Evolutionary conservation across 768 basidiomycete genomes (phyloP).

Genomic region (Leccinellum albellum): DNA sequence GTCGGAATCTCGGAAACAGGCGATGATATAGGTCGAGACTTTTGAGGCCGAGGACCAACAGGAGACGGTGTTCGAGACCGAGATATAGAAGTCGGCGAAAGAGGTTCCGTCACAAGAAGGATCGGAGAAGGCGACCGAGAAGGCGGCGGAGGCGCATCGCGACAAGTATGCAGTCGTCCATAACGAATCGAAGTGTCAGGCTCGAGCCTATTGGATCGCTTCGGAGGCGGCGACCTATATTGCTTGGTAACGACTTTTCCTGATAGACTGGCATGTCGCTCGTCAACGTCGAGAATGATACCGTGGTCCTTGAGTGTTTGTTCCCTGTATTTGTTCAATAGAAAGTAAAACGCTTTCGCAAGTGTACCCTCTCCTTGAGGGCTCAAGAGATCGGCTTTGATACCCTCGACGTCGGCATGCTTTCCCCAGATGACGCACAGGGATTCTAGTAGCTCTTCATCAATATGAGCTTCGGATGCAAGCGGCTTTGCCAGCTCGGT

Average conservation of each 20-base stretch:
- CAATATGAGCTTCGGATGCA: conserved; percentile 63
- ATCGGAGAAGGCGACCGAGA: conserved; percentile 30
- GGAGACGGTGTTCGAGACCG: conserved; percentile 47
- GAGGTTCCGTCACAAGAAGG: conserved; percentile 2
- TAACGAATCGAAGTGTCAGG: conserved; percentile 8
- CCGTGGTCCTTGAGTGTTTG: conserved; percentile 53
- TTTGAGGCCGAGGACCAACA: conserved; percentile 45
- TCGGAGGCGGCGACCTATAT: conserved; percentile 40
- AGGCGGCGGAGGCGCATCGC: conserved; percentile 27
- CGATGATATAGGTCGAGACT: conserved; percentile 28
- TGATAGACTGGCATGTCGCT: conserved; percentile 8
- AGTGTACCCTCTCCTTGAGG: conserved; percentile 67
- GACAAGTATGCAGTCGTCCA: conserved; percentile 21
- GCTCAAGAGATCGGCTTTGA: conserved; percentile 64
- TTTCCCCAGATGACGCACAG: conserved; percentile 82
- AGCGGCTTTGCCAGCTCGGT: conserved; percentile 69
- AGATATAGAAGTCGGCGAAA: conserved; percentile 25
- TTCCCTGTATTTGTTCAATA: conserved; percentile 74
- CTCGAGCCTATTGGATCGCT: conserved; percentile 21
- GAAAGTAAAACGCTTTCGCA: conserved; percentile 87
- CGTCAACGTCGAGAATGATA: conserved; percentile 38
- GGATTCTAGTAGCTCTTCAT: conserved; percentile 72
- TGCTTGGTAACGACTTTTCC: conserved; percentile 38
- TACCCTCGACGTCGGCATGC: conserved; percentile 55
- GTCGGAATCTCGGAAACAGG: conserved; percentile 26